Percentiles rank a stretch among this genome's conserved stretches.
Conservation (phyloP, 1,139 yeast species). For the Hyphopichia buzzinii region DNA sequence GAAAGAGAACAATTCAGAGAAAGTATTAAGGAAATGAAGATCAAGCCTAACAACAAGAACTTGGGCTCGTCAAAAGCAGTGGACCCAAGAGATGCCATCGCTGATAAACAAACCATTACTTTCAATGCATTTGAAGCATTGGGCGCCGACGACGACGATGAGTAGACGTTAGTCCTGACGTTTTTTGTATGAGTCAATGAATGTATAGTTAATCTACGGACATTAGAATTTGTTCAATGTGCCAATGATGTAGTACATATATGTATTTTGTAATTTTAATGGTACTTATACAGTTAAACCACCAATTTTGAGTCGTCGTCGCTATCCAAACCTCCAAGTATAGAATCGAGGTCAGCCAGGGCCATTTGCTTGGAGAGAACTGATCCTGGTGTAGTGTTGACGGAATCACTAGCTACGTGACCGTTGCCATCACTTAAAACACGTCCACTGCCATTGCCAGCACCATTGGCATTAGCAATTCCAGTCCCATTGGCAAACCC, state of each 20-base stretch:
- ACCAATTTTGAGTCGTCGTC: slow-evolving; percentile 36
- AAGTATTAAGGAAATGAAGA: slow-evolving; percentile 46
- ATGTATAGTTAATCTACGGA: neutral
- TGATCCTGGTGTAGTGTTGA: slow-evolving; percentile 21
- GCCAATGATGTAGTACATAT: no score
- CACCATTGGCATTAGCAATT: neutral
- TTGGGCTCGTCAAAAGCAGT: slow-evolving; percentile 73
- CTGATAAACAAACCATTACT: slow-evolving; percentile 61
- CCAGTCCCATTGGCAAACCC: slow-evolving; percentile 4
- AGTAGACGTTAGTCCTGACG: slow-evolving; percentile 10
- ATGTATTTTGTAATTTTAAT: no score
- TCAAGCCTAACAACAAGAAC: slow-evolving; percentile 70
- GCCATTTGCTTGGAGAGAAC: slow-evolving; percentile 34
- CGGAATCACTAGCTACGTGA: neutral
- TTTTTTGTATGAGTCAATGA: neutral
- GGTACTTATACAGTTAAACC: slow-evolving; percentile 24
- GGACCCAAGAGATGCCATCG: slow-evolving; percentile 66
- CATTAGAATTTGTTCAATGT: no score
- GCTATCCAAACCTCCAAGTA: slow-evolving; percentile 35
- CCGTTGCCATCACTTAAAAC: neutral
- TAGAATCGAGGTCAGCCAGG: slow-evolving; percentile 33
- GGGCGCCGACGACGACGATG: slow-evolving; percentile 60
- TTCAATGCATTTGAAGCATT: slow-evolving; percentile 82
- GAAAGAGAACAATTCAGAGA: slow-evolving; percentile 51
- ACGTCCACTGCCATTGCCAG: neutral